Conservation (phyloP, 1,139 yeast species). For the Magnusiomyces ingens region DNA sequence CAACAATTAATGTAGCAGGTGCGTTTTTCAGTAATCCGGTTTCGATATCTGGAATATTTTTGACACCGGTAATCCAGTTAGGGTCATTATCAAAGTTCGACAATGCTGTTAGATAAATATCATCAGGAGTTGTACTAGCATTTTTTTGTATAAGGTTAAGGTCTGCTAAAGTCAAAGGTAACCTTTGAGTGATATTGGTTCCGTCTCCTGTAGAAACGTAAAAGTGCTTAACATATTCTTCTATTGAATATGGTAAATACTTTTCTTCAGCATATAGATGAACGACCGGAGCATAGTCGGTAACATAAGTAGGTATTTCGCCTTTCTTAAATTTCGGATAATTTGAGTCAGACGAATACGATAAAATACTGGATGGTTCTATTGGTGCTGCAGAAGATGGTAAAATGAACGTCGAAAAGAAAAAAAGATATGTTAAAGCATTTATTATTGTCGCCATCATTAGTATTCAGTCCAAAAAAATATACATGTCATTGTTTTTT, state of each 20-base stretch:
- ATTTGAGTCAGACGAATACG: too few relatives aligned
- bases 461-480: too few relatives aligned
- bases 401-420: too few relatives aligned
- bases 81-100: constrained; percentile 72
- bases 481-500: too few relatives aligned
- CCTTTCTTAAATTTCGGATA: too few relatives aligned
- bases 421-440: too few relatives aligned
- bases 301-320: constrained; percentile 61
- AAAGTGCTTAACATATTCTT: constrained; percentile 61
- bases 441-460: too few relatives aligned
- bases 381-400: too few relatives aligned
- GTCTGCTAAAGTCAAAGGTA: constrained; percentile 22
- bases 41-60: constrained; percentile 60
- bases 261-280: constrained; percentile 84
- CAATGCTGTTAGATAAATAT: constrained; percentile 53
- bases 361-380: too few relatives aligned
- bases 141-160: constrained; percentile 17
- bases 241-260: constrained; percentile 78
- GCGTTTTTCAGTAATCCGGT: constrained; percentile 68
- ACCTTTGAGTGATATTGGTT: constrained; percentile 22
- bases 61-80: constrained; percentile 74
- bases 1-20: constrained; percentile 75
- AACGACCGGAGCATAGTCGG: constrained; percentile 70
- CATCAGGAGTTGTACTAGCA: constrained; percentile 14
- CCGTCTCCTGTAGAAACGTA: constrained; percentile 25